Evolutionary conservation across 805 yeast genomes (phyloP).

Genomic region (Candida parachauliodes): DNA sequence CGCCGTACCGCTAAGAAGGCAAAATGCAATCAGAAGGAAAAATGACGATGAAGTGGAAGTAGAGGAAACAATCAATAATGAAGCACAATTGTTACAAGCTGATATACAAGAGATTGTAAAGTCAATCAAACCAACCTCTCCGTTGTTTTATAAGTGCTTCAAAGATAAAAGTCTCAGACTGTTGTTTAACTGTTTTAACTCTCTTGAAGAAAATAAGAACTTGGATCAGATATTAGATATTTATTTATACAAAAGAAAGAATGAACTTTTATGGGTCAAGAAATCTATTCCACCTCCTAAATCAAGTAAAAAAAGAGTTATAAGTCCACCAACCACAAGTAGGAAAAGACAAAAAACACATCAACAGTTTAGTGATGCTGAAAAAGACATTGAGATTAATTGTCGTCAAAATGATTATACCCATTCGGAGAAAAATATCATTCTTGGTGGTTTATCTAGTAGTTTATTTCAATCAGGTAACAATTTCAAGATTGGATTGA

Average conservation of each 20-base stretch:
- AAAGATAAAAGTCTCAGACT: conserved; percentile 5
- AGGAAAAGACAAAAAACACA: conserved; percentile 4
- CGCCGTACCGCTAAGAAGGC: conserved; percentile 28
- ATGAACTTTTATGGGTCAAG: conserved; percentile 11
- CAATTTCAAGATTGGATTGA: conserved; percentile 1
- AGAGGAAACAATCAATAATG: conserved; percentile 5
- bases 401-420: not conserved
- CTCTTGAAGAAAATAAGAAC: conserved; percentile 4
- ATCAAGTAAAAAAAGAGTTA: not conserved
- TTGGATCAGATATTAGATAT: conserved; percentile 12
- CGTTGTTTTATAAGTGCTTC: conserved; percentile 6
- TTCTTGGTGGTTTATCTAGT: conserved; percentile 17
- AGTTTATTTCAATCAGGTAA: conserved; percentile 22
- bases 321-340: not conserved
- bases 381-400: not conserved
- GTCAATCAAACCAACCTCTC: conserved; percentile 3
- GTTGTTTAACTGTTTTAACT: conserved; percentile 3
- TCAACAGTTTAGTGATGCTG: not conserved
- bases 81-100: conserved; percentile 11
- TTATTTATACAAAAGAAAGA: conserved; percentile 12
- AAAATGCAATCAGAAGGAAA: conserved; percentile 26
- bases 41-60: conserved; percentile 1
- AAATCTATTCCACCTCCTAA: not conserved
- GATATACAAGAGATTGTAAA: conserved; percentile 10
- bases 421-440: conserved; percentile 13